Percentiles rank a stretch among this genome's conserved stretches.
Conservation (phyloP, 345 rosid genomes). For the Nasturtium officinale region DNA sequence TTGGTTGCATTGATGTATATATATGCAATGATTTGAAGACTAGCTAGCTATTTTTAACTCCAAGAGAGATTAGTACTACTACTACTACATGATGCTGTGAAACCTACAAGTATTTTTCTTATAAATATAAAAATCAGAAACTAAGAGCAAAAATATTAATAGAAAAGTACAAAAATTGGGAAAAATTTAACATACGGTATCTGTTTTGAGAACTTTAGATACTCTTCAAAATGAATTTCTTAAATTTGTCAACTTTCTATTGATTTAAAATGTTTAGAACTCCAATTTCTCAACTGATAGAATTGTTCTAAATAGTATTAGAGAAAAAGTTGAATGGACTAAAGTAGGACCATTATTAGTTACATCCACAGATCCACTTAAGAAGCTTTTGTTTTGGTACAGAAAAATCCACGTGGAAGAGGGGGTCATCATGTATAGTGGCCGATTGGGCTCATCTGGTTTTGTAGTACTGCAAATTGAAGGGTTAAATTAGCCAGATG, state of each 20-base stretch:
- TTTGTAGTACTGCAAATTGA: neutral
- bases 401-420: conserved; percentile 15
- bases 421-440: neutral
- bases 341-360: neutral
- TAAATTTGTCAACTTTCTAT: no score
- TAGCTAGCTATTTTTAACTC: neutral
- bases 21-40: conserved; percentile 14
- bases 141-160: no score
- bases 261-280: no score
- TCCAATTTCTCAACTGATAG: no score
- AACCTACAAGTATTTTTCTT: neutral
- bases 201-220: no score
- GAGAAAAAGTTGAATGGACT: neutral
- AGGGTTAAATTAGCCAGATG: neutral
- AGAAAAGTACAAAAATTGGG: no score
- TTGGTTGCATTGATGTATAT: conserved; percentile 31
- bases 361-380: neutral
- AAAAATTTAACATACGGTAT: no score
- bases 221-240: no score
- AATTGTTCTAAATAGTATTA: no score
- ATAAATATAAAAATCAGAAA: no score
- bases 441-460: neutral
- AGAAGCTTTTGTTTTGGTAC: conserved; percentile 19
- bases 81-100: neutral
- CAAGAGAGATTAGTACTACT: neutral